Conservation (phyloP, 1,284 basidiomycete genomes). For the Irpex lacteus region DNA sequence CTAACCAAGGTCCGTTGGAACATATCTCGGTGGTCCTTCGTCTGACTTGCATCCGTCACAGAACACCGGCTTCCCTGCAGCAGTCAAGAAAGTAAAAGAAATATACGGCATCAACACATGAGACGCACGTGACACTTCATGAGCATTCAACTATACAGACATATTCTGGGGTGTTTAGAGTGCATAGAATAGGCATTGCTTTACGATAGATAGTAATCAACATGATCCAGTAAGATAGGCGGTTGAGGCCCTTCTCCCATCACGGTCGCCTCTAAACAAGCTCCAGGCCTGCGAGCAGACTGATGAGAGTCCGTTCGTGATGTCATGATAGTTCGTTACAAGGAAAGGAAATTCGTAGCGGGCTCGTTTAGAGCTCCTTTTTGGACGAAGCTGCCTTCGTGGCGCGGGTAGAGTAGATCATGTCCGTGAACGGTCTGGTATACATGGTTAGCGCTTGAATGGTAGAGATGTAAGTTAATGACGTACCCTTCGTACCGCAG, state of each 20-base stretch:
- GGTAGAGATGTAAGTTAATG: background rate
- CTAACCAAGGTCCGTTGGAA: constrained; percentile 63
- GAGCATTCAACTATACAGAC: background rate
- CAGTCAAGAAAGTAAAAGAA: constrained; percentile 14
- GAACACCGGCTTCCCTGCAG: constrained; percentile 35
- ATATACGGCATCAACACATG: constrained; percentile 12
- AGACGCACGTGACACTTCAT: background rate
- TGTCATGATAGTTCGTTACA: constrained; percentile 6
- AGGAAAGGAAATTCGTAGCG: background rate
- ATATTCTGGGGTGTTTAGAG: background rate
- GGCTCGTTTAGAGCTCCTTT: constrained; percentile 31
- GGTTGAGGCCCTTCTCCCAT: constrained; percentile 2
- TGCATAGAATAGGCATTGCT: background rate
- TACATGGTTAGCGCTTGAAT: constrained; percentile 8
- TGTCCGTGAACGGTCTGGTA: constrained; percentile 74
- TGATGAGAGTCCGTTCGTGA: constrained; percentile 14
- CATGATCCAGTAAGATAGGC: background rate
- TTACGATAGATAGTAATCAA: background rate
- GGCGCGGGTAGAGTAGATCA: constrained; percentile 71
- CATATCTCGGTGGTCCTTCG: background rate
- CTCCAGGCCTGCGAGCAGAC: constrained; percentile 7
- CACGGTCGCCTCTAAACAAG: background rate
- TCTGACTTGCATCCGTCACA: constrained; percentile 10
- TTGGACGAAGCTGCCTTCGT: constrained; percentile 24
- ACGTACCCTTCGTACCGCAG: constrained; percentile 84